These are phyloP conservation scores for Fraxinus latifolia DNA, from an alignment of 305 asterid species.

Conservation along the genomic window DNA sequence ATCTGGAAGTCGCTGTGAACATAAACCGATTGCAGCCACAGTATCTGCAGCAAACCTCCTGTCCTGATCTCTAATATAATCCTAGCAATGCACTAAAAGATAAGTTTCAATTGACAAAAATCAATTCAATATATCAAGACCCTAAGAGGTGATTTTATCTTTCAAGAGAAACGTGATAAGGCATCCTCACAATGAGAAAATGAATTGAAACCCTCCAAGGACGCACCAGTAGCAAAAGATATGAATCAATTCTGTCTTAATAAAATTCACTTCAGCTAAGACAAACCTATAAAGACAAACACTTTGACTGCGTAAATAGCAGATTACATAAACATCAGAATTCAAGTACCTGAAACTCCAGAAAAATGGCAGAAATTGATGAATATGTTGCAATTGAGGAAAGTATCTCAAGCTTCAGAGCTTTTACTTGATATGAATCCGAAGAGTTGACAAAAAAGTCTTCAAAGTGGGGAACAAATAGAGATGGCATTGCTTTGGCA, in stretches of 20 bases:
- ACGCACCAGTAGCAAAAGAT: slow-evolving; percentile 10
- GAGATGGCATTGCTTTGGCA: slow-evolving; percentile 79
- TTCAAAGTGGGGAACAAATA: slow-evolving; percentile 74
- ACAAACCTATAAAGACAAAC: slow-evolving; percentile 7
- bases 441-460: slow-evolving; percentile 76
- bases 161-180: neutral
- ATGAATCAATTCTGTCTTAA: neutral
- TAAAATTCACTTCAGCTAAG: neutral
- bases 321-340: slow-evolving; percentile 6
- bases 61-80: slow-evolving; percentile 89
- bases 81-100: slow-evolving; percentile 48
- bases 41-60: slow-evolving; percentile 93
- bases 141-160: neutral
- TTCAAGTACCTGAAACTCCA: slow-evolving; percentile 84
- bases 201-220: slow-evolving; percentile 8
- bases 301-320: slow-evolving; percentile 4
- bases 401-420: slow-evolving; percentile 89
- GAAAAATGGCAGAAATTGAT: slow-evolving; percentile 67
- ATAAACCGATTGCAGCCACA: slow-evolving; percentile 86
- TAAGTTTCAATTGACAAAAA: slow-evolving; percentile 29
- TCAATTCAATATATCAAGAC: slow-evolving; percentile 20
- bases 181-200: slow-evolving; percentile 13
- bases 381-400: slow-evolving; percentile 72
- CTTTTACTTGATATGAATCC: slow-evolving; percentile 75
- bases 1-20: slow-evolving; percentile 71